Evolutionary conservation across 2,329 filamentous ascomycete genomes (phyloP), one percentile per base, ranked within the genome.

Genomic region (Aspergillus hortae): DNA sequence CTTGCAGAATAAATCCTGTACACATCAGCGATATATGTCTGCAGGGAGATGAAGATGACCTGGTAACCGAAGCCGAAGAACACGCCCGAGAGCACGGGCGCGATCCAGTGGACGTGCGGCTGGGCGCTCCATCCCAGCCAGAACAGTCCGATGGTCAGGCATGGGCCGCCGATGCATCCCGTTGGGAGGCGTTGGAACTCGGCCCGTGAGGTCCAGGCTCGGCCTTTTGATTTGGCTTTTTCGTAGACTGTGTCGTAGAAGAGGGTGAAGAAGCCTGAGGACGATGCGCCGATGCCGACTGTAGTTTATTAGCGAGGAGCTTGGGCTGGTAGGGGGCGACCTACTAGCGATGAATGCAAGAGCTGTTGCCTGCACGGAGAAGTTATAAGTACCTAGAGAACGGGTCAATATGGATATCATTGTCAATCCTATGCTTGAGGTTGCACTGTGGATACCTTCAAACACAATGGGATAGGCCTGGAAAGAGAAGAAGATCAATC

Each of bases 401-500:
- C 35, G 23, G 1, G 15, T n/a, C 21, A 23, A 25, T 3, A 15
- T 35, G 7, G 4, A 19, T 25, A 3, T 3, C 17, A 19, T 19
- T 19, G 19, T 19, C 19, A 19, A 19, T 19, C 3, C 2, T 19
- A 19, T 19, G 19, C 4, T 19, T 19, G 19, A 19, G 19, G 19
- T 19, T 19, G 19, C 19, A 19, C 1, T 23, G 38, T 46, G 11
- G 9, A 15, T 57, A 66, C 66, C 62, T 52, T 80, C 74, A 67
- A 89, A 92, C 56, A 90, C 87, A 54, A 86, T 77, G 1, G 85
- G 85, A 66, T 86, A 92, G 2, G 87, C 86, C 66, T 90, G 84
- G 61, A 92, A 90, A 64, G 84, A 90, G 71, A 92, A 88, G 76
- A 84, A 86, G 56, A 86, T 82, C 54, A 86, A 79, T 3, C 76